Conservation (phyloP, 176 grass and related monocot genomes). For the Chrysopogon serrulatus region DNA sequence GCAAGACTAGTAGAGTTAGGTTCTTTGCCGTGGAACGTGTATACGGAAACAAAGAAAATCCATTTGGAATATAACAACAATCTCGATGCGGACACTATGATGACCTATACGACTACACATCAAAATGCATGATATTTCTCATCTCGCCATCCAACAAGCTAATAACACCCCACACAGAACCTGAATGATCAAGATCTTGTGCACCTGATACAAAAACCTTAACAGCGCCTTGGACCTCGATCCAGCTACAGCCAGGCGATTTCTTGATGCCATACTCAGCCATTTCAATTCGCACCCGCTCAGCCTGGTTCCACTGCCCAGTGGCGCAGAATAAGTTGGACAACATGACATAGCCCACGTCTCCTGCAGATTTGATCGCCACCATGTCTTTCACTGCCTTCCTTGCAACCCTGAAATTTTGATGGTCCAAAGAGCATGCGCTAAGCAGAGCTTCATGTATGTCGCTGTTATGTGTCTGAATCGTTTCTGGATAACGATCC, state of each 20-base stretch:
- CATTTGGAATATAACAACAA: neutral
- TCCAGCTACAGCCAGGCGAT: slow-evolving; percentile 72
- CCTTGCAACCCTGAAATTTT: neutral
- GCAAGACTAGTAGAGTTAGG: no score
- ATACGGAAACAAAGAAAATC: no score
- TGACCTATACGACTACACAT: neutral
- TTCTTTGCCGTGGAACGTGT: no score
- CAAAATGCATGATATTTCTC: slow-evolving; percentile 5
- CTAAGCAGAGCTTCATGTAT: slow-evolving; percentile 42
- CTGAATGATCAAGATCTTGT: slow-evolving; percentile 1
- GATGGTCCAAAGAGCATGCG: neutral
- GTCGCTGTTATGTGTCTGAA: neutral
- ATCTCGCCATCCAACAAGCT: slow-evolving; percentile 33
- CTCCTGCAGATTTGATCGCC: neutral
- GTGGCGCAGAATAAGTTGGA: slow-evolving; percentile 50
- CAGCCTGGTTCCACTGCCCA: slow-evolving; percentile 56
- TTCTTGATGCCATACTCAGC: slow-evolving; percentile 52
- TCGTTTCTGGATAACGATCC: neutral
- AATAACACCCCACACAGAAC: neutral
- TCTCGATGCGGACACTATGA: neutral
- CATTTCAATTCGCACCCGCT: slow-evolving; percentile 48
- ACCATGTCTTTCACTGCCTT: slow-evolving; percentile 21
- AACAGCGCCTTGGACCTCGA: slow-evolving; percentile 41
- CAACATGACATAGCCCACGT: slow-evolving; percentile 52
- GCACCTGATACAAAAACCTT: slow-evolving; percentile 50